A percentile compares a stretch with the other conserved stretches of the same genome.
Conservation (phyloP, 1,284 basidiomycete species). For the Erythrobasidium hasegawianum region DNA sequence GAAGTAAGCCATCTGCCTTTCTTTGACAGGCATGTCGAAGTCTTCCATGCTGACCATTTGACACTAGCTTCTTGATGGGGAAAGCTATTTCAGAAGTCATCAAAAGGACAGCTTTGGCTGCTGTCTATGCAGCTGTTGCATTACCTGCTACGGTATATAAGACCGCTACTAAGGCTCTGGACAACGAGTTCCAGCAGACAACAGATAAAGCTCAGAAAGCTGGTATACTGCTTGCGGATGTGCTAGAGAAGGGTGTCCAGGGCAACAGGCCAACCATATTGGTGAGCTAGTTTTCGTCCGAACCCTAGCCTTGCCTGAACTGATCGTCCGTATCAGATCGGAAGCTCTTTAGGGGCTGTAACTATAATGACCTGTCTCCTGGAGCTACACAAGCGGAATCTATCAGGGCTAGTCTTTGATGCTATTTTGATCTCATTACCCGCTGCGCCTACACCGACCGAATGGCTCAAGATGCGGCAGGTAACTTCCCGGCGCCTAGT, state of each 20-base stretch:
- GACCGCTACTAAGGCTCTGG: constrained; percentile 48
- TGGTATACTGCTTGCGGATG: constrained; percentile 56
- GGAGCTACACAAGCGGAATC: constrained; percentile 48
- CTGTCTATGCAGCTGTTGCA: constrained; percentile 56
- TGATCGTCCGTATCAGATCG: constrained; percentile 49
- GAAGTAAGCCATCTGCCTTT: constrained; percentile 34
- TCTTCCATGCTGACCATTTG: not conserved
- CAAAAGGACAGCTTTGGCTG: constrained; percentile 56
- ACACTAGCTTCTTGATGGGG: constrained; percentile 47
- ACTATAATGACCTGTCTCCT: constrained; percentile 55
- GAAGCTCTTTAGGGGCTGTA: constrained; percentile 56
- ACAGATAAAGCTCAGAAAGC: constrained; percentile 55
- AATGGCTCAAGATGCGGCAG: constrained; percentile 52
- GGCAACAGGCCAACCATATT: constrained; percentile 57
- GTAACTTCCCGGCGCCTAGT: constrained; percentile 54
- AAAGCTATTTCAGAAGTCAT: constrained; percentile 54
- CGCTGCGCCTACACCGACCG: constrained; percentile 41
- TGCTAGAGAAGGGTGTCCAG: constrained; percentile 56
- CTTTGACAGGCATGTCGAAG: not conserved
- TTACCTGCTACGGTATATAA: constrained; percentile 52
- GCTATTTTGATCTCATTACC: constrained; percentile 14
- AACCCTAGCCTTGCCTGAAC: not conserved
- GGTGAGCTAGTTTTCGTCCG: no score
- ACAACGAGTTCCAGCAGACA: constrained; percentile 47
- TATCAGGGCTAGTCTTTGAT: constrained; percentile 52